phyloP scores from a whole-genome alignment of 805 yeast genomes.

The Naumovozyma dairenensis region DNA sequence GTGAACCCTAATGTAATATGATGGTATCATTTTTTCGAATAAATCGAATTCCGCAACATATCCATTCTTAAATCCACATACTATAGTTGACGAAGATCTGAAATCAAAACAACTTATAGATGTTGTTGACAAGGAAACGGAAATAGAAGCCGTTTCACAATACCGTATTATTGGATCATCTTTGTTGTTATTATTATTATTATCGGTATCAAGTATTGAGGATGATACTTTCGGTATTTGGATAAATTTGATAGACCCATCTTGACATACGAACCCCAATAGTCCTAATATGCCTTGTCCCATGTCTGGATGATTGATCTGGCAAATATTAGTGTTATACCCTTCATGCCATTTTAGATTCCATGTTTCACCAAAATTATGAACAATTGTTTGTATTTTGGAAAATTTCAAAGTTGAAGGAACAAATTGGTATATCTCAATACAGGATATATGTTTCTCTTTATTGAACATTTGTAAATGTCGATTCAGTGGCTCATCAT shows the following conservation, averaged over 20 bases:
- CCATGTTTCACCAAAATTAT: conserved; percentile 38
- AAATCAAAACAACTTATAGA: conserved; percentile 41
- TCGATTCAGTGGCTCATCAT: conserved; percentile 21
- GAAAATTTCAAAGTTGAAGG: conserved; percentile 20
- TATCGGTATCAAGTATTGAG: not conserved
- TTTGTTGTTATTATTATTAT: not conserved
- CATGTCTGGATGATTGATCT: too few species aligned
- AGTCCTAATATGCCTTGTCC: conserved; percentile 29
- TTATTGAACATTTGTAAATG: conserved; percentile 23
- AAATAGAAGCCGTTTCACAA: conserved; percentile 18
- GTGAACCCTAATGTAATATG: conserved; percentile 32
- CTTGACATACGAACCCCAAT: conserved; percentile 44
- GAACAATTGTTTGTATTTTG: conserved; percentile 28
- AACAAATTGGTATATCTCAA: conserved; percentile 38
- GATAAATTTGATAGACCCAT: conserved; percentile 46
- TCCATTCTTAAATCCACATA: conserved; percentile 55
- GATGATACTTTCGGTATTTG: conserved; percentile 24
- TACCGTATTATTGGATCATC: conserved; percentile 6
- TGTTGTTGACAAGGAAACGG: conserved; percentile 19
- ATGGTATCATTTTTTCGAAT: conserved; percentile 25
- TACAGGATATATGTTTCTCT: conserved; percentile 30
- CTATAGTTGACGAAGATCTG: conserved; percentile 33
- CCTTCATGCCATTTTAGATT: conserved; percentile 29
- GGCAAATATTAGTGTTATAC: conserved; percentile 15
- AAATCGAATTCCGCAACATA: conserved; percentile 46